Base-by-base conservation (phyloP, 2,329 filamentous ascomycete species). In the Parastagonospora nodorum region DNA sequence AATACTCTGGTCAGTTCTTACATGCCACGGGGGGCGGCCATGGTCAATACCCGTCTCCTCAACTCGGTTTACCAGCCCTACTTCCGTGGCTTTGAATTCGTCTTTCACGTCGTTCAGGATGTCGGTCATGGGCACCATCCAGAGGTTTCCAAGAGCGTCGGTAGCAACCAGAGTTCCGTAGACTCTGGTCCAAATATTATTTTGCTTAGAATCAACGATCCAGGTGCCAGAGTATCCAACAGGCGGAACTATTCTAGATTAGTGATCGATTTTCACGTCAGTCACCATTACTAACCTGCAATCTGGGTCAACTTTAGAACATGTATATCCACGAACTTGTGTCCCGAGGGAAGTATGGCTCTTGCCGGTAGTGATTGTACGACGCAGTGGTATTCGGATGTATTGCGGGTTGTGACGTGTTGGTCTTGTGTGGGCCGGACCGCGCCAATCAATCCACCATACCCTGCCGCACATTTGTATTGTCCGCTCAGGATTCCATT, bases 81-180 rank as follows among this genome's bases (percentile, higher is more conserved):
- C n/a, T n/a, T 45, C 30, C 11, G 28, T 27, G 2, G 48, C 48
- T 11, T 35, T 32, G 10, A 49, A 14, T 24, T 11, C 30, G 9
- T 50, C 14, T 15, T 29, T 30, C 5, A 57, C 41, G 12, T 52
- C 53, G 8, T 38, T n/a, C 4, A 57, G 37, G 8, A 48, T 51
- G 12, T 57, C 56, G 1, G 10, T 12, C 10, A 54, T 16, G 12
- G 50, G 53, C 6, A 56, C 28, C n/a, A 57, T 42, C 28, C 48
- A 54, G 10, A 54, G 15, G 12, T 46, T 42, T 28, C 38, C 50
- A 12, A 48, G 36, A 6, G 36, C 5, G 45, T 57, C 56, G 24
- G 48, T 42, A 6, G 56, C 56, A 10, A 50, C 38, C 10, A 54
- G 11, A 7, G 45, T 38, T 4, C 56, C 50, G 32, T 43, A 45